Base-by-base conservation (phyloP, 805 yeast species). In the Cyberlindnera misumaiensis region DNA sequence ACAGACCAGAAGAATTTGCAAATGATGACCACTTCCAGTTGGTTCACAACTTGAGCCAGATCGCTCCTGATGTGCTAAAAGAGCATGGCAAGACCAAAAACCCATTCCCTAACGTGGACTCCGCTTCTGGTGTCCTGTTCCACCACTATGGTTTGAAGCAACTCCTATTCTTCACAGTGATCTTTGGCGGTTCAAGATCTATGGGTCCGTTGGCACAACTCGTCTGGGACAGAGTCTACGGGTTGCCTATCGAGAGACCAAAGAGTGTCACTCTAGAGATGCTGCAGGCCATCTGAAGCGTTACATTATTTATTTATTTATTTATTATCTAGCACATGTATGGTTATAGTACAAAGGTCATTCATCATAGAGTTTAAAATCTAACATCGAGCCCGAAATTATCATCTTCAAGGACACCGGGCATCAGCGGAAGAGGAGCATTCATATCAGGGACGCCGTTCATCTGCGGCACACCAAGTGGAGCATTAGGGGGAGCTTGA, bases 21-120 rank as follows among this genome's bases (percentile, higher is more conserved):
- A 67, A 73, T 54, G 82, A 82, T 60, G 73, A 71, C 36, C 68
- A 78, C 54, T 80, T 80, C 69, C 67, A 73, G 59, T 69, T 83
- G 52, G 89, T 83, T 50, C 67, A 75, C 48, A 70, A 72, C 60
- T 65, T 81, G 42, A 77, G 80, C 55, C 70, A 75, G 52, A 72
- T 83, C 44, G 90, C 88, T 26, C 90, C 93, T 40, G 74, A 71
- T 43, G 89, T 83, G 31, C 67, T 83, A 55, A 77, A 74, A 47
- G 64, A 77, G 64, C 90, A 83, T 64, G 90, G 93, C 43, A 83
- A 83, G 70, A 81, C 89, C 58, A 79, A 81, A 70, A 83, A 83
- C 69, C 93, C 93, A 47, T 80, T 72, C 72, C 93, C 93, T 45
- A 83, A 83, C 59, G 93, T 83, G 47, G 93, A 83, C 64, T 77